Evolutionary conservation across 352 stramenopile genomes (phyloP).

Genomic region (Phytophthora foliorum): DNA sequence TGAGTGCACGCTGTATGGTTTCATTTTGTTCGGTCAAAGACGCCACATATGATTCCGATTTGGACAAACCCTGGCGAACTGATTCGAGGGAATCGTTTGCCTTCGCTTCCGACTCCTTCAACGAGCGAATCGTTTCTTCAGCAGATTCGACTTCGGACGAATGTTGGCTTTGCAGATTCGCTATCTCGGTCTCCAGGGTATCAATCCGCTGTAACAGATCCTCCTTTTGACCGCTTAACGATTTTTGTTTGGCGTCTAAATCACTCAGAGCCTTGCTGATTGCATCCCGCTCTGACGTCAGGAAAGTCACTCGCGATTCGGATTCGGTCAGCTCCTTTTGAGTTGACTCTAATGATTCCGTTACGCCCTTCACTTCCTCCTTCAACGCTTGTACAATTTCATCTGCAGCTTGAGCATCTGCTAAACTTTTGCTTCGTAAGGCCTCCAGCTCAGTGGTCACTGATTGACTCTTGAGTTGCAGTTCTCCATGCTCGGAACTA

Average conservation of each 20-base stretch:
- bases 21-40: slow-evolving; percentile 14
- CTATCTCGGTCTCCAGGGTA: slow-evolving; percentile 24
- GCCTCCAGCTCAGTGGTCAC: slow-evolving; percentile 39
- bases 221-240: slow-evolving; percentile 22
- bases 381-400: slow-evolving; percentile 24
- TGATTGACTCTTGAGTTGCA: slow-evolving; percentile 50
- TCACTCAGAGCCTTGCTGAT: slow-evolving; percentile 17
- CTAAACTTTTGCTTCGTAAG: slow-evolving; percentile 30
- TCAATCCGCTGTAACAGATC: slow-evolving; percentile 19
- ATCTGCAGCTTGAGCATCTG: slow-evolving; percentile 32
- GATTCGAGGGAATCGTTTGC: slow-evolving; percentile 13
- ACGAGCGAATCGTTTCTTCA: slow-evolving; percentile 19
- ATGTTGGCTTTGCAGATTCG: slow-evolving; percentile 28
- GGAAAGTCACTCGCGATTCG: slow-evolving; percentile 21
- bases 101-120: slow-evolving; percentile 20
- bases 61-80: slow-evolving; percentile 14
- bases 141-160: slow-evolving; percentile 12
- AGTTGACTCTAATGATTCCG: slow-evolving; percentile 27
- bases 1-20: not conserved
- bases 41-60: not conserved
- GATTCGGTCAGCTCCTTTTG: slow-evolving; percentile 27
- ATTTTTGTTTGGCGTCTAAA: slow-evolving; percentile 21
- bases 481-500: slow-evolving; percentile 44
- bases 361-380: slow-evolving; percentile 19
- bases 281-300: slow-evolving; percentile 31